A percentile compares a stretch with the other conserved stretches of the same genome.
Conservation (phyloP, 2,329 filamentous ascomycete genomes). For the Ilyonectria mors-panacis region DNA sequence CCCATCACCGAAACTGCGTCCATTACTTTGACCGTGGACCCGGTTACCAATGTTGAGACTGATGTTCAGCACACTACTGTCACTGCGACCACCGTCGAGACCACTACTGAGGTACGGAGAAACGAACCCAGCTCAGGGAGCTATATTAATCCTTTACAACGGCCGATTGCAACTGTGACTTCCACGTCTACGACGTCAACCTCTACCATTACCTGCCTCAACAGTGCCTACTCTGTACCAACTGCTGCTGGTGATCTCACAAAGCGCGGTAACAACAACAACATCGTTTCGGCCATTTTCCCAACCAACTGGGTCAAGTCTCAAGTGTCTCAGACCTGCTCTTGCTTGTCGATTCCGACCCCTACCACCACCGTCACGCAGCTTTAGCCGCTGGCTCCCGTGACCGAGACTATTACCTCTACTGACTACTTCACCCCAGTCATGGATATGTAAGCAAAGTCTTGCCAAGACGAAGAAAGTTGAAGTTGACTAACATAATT, state of each 20-base stretch:
- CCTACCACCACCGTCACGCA: background rate
- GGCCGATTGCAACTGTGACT: background rate
- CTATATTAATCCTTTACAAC: background rate
- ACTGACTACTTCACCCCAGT: background rate
- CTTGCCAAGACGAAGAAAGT: background rate
- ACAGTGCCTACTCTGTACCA: background rate
- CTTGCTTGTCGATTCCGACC: background rate
- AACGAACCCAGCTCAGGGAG: background rate
- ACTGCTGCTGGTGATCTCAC: background rate
- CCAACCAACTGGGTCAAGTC: background rate
- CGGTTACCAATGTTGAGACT: background rate
- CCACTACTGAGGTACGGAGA: background rate
- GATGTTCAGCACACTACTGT: background rate
- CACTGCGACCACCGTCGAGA: background rate
- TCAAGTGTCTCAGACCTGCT: constrained; percentile 1
- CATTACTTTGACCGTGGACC: background rate
- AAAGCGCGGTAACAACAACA: background rate
- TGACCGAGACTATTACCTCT: background rate
- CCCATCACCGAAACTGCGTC: constrained; percentile 2
- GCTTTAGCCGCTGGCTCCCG: background rate
- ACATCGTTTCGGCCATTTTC: background rate
- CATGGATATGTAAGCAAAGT: constrained; percentile 1
- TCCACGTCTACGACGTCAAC: constrained; percentile 1
- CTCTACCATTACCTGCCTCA: background rate
- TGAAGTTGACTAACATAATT: background rate